phyloP scores from a whole-genome alignment of 1,284 basidiomycete genomes.

The Naganishia cerealis region DNA sequence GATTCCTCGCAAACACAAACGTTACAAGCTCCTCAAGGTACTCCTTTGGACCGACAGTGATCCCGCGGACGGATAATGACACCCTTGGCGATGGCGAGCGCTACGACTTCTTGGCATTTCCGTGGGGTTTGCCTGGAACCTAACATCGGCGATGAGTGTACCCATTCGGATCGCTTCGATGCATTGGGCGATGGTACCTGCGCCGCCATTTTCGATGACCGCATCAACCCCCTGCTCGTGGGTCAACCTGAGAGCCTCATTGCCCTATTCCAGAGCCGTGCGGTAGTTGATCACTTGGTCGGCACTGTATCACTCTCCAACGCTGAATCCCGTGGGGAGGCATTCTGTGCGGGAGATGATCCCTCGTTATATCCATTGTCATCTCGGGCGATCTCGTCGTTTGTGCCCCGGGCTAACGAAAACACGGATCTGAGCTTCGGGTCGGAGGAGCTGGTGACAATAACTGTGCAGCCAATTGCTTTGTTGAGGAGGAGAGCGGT shows the following conservation, averaged over 20 bases:
- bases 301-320: slow-evolving; percentile 18
- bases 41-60: slow-evolving; percentile 50
- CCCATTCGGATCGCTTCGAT: slow-evolving; percentile 55
- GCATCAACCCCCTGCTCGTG: slow-evolving; percentile 6
- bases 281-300: slow-evolving; percentile 30
- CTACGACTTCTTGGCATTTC: slow-evolving; percentile 24
- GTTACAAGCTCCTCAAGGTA: slow-evolving; percentile 59
- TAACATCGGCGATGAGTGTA: slow-evolving; percentile 60
- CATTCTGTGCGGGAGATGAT: slow-evolving; percentile 1
- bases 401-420: neutral
- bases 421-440: slow-evolving; percentile 5
- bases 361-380: slow-evolving; percentile 5
- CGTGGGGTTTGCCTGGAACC: slow-evolving; percentile 51
- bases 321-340: slow-evolving; percentile 9
- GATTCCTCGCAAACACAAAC: slow-evolving; percentile 54
- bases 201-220: slow-evolving; percentile 56
- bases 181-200: slow-evolving; percentile 58
- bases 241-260: slow-evolving; percentile 11
- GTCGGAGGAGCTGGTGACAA: slow-evolving; percentile 27
- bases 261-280: slow-evolving; percentile 11
- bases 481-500: slow-evolving; percentile 17
- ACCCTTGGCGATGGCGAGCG: slow-evolving; percentile 36
- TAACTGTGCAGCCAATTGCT: slow-evolving; percentile 17
- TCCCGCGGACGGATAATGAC: slow-evolving; percentile 46
- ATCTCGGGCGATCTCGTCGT: neutral